Conservation (phyloP, 768 basidiomycete genomes). For the Lentinula aciculospora region DNA sequence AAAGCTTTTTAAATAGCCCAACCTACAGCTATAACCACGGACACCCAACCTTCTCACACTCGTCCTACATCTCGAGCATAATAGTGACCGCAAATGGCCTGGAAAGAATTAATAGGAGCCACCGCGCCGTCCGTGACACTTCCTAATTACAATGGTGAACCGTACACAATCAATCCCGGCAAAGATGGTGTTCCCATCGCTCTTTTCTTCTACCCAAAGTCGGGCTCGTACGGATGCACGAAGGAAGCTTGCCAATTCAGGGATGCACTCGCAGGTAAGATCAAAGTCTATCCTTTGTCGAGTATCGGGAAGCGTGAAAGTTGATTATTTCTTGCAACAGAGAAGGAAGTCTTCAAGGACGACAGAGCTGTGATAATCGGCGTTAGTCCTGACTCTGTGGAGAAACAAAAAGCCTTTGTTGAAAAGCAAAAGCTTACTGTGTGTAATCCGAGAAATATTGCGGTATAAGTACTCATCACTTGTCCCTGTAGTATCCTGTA, state of each 20-base stretch:
- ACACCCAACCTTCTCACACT: no score
- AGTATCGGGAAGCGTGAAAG: not conserved
- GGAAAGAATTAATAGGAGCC: constrained; percentile 54
- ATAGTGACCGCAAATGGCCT: constrained; percentile 29
- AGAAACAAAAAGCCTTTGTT: constrained; percentile 70
- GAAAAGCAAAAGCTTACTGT: constrained; percentile 66
- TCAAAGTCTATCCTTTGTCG: not conserved
- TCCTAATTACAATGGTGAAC: constrained; percentile 55
- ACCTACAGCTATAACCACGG: no score
- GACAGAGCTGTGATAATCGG: constrained; percentile 66
- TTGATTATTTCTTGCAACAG: constrained; percentile 23
- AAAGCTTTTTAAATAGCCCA: not conserved
- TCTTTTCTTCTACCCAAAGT: constrained; percentile 75
- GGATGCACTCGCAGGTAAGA: constrained; percentile 66
- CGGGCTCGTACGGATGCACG: constrained; percentile 78
- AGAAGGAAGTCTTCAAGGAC: constrained; percentile 59
- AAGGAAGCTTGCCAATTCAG: constrained; percentile 80
- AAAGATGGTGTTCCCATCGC: constrained; percentile 54
- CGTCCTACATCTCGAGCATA: no score
- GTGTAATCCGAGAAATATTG: constrained; percentile 15
- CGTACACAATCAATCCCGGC: constrained; percentile 56
- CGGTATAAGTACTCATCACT: not conserved
- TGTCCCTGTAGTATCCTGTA: constrained; percentile 57
- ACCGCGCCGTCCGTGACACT: constrained; percentile 63
- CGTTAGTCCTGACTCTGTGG: constrained; percentile 65